A percentile compares a stretch with the other conserved stretches of the same genome.
Conservation (phyloP, 805 yeast species). For the Candida yuanshanica region DNA sequence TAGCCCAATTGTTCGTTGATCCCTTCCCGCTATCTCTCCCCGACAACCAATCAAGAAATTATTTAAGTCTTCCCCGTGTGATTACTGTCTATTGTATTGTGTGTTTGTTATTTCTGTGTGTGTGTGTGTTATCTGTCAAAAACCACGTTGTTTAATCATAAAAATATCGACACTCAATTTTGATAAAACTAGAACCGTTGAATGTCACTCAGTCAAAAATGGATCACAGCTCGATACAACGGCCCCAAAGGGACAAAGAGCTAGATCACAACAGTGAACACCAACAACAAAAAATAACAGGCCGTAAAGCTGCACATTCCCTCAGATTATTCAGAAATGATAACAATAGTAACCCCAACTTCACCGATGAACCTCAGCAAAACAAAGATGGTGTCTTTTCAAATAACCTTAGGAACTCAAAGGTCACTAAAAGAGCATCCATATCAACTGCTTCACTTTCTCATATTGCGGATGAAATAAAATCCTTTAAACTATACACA, state of each 20-base stretch:
- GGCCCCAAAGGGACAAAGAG: neutral
- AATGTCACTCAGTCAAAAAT: neutral
- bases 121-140: slow-evolving; percentile 1
- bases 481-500: slow-evolving; percentile 2
- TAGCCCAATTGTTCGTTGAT: too few relatives aligned
- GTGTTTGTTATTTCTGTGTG: too few relatives aligned
- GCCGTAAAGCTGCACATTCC: slow-evolving; percentile 55
- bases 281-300: slow-evolving; percentile 28
- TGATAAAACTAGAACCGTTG: neutral
- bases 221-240: neutral
- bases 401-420: slow-evolving; percentile 1
- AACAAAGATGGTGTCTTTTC: neutral
- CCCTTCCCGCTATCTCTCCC: too few relatives aligned
- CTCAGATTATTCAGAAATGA: slow-evolving; percentile 44
- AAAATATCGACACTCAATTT: neutral
- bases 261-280: neutral
- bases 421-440: neutral
- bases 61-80: too few relatives aligned
- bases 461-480: slow-evolving; percentile 1
- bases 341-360: slow-evolving; percentile 15
- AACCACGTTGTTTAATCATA: neutral
- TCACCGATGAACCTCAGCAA: slow-evolving; percentile 3
- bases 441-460: neutral
- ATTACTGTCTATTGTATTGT: too few relatives aligned
- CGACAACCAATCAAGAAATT: too few relatives aligned